phyloP scores from a whole-genome alignment of 768 basidiomycete genomes.

The Pleurotus sapidus region DNA sequence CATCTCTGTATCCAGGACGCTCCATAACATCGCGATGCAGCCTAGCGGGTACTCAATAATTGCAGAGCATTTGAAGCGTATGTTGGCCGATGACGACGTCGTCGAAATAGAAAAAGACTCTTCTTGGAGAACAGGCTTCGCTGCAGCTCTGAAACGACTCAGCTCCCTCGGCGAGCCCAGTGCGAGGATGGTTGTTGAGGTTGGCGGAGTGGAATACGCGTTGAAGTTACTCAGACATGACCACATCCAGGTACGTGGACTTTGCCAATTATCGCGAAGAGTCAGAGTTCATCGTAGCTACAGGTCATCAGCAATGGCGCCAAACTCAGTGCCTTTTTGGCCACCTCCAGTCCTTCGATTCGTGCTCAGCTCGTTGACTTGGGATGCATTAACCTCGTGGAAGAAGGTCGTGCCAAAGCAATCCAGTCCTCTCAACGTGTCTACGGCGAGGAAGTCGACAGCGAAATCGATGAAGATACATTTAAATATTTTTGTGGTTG shows the following conservation, averaged over 20 bases:
- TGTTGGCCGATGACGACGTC: constrained; percentile 10
- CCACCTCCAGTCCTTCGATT: not conserved
- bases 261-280: not conserved
- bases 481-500: not conserved
- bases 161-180: constrained; percentile 6
- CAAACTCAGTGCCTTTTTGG: not conserved
- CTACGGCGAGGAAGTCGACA: not conserved
- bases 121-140: constrained; percentile 11
- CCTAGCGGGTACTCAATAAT: not conserved
- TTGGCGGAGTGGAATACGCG: constrained; percentile 16
- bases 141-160: constrained; percentile 14
- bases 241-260: constrained; percentile 14
- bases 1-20: not conserved
- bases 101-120: constrained; percentile 14
- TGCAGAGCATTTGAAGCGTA: constrained; percentile 4
- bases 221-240: constrained; percentile 12
- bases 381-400: not conserved
- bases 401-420: not conserved
- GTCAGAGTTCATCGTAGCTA: not conserved
- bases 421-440: not conserved
- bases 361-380: not conserved
- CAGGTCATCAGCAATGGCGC: not conserved
- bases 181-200: constrained; percentile 12
- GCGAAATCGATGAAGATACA: not conserved
- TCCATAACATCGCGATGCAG: not conserved